Base-by-base conservation (phyloP, 495 filamentous ascomycete species). In the Penicillium daleae region DNA sequence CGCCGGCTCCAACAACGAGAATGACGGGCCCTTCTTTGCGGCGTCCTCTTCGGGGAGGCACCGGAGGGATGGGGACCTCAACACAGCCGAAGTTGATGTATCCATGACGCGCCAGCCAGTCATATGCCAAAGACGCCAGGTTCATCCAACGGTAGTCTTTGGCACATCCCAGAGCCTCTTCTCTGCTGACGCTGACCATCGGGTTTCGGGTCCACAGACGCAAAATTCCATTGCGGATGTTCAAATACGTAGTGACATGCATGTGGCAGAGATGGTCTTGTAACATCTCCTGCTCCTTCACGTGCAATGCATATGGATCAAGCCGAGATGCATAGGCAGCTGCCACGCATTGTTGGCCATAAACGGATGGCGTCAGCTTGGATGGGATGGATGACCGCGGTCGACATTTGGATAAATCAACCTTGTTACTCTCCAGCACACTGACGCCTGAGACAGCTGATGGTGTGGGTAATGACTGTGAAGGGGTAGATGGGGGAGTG, bases 71-170 rank as follows among this genome's bases (percentile, higher is more conserved):
- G 4, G 86, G 83, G 50, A 89, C 80, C 67, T 93, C 89, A 7
- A 96, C 81, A 68, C 93, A 97, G 21, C 95, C 95, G 75, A 92
- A 97, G 76, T 99, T 99, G 78, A 99, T 97, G 71, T 97, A 96
- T 8, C 96, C 95, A 58, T 89, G 85, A 46, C 95, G 86, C 33
- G 92, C 81, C 19, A 99, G 85, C 93, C 93, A 98, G 72, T 97
- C 90, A 71, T 92, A 95, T 53, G 92, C 93, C 44, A 97, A 85
- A 29, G 87, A 88, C 6, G 96, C 96, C 50, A 95, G 85, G 53
- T 90, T 89, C 73, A 96, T 95, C 88, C 93, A 97, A n/a, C 92
- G 86, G 42, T 86, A 82, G 65, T 97, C 92, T 76, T 91, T 93
- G 24, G 93, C 91, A 78, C 96, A 97, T 19, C 96, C 96, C 33